Percentiles rank a stretch among this genome's conserved stretches.
Evolutionary conservation across 2,329 filamentous ascomycete genomes (phyloP).

Genomic region (Colletotrichum sp.): DNA sequence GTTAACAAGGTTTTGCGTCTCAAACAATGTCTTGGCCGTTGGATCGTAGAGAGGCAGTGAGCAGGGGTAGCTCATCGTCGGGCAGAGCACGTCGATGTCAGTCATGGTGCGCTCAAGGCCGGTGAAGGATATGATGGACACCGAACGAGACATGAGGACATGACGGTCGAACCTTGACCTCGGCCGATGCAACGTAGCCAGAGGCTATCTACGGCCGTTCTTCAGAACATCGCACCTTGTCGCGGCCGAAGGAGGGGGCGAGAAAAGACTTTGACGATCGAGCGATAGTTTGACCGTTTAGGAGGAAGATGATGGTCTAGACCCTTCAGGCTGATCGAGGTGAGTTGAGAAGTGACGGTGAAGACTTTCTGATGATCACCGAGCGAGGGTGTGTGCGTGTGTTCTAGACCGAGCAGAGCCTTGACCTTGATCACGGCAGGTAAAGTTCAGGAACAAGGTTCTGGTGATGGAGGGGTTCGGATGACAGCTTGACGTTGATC

Average conservation of each 20-base stretch:
- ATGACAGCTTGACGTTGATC: not conserved
- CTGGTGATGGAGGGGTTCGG: not conserved
- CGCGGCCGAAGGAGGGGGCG: not conserved
- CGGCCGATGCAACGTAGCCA: not conserved
- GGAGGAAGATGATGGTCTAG: not conserved
- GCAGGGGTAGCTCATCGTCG: not conserved
- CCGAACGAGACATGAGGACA: not conserved
- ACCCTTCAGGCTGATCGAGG: not conserved
- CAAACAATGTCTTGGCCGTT: not conserved
- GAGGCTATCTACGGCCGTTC: not conserved
- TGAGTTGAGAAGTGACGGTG: not conserved
- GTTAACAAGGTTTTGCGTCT: not conserved
- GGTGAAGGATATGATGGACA: not conserved
- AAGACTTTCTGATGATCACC: not conserved
- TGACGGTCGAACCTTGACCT: not conserved
- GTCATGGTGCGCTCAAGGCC: not conserved
- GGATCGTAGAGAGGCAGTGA: not conserved
- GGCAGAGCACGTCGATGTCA: not conserved
- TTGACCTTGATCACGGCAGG: not conserved
- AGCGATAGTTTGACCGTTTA: not conserved
- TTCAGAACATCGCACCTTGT: not conserved
- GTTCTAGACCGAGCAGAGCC: not conserved
- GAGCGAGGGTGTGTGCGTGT: not conserved
- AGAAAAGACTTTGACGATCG: not conserved
- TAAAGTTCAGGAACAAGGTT: not conserved